A percentile compares a stretch with the other conserved stretches of the same genome.
Evolutionary conservation across 352 stramenopile species (phyloP).

Genomic region (Pythium brachiatum): DNA sequence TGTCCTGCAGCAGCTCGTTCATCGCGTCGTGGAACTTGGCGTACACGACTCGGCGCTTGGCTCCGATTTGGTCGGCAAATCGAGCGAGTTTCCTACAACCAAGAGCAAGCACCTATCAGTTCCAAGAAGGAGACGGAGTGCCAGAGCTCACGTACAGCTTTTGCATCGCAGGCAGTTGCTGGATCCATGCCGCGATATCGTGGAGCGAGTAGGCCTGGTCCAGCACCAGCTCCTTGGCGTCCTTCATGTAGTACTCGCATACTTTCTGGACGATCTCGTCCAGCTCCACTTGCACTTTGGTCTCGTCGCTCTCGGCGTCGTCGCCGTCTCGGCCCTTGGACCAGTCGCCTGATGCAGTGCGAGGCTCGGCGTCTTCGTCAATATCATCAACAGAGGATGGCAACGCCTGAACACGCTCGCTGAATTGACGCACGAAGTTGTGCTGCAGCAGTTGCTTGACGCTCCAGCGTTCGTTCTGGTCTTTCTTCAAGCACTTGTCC

Average conservation of each 20-base stretch:
- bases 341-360: constrained; percentile 26
- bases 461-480: constrained; percentile 76
- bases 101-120: background rate
- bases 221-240: constrained; percentile 69
- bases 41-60: constrained; percentile 48
- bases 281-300: constrained; percentile 69
- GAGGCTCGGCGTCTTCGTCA: constrained; percentile 23
- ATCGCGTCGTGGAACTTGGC: constrained; percentile 71
- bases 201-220: constrained; percentile 68
- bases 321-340: constrained; percentile 13
- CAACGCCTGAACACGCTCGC: constrained; percentile 6
- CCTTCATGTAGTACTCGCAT: constrained; percentile 75
- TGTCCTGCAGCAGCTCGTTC: constrained; percentile 70
- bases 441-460: constrained; percentile 76
- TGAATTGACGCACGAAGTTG: constrained; percentile 57
- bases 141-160: constrained; percentile 46
- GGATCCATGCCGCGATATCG: constrained; percentile 74
- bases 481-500: constrained; percentile 78
- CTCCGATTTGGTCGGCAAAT: constrained; percentile 75
- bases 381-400: constrained; percentile 23
- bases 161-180: constrained; percentile 76
- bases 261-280: constrained; percentile 80
- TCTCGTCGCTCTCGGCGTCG: constrained; percentile 35
- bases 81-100: constrained; percentile 67
- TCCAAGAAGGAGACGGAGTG: background rate